phyloP scores from a whole-genome alignment of 208 protist genomes.

The Leishmania tropica region DNA sequence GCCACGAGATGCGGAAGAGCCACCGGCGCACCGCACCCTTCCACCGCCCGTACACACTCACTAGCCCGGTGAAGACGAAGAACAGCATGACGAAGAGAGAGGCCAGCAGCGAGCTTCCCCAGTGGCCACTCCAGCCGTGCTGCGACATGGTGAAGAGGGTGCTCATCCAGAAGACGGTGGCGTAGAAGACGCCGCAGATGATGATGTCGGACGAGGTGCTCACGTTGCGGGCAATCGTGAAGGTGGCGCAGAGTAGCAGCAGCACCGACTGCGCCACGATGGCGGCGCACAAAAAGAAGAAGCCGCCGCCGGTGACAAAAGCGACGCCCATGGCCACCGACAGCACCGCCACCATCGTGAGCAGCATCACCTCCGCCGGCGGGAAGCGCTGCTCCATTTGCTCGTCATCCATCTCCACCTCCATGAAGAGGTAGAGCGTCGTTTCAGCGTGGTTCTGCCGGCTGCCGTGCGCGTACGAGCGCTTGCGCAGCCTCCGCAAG shows the following conservation, averaged over 20 bases:
- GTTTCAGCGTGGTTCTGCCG: constrained; percentile 55
- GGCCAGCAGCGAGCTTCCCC: constrained; percentile 46
- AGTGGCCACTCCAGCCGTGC: constrained; percentile 43
- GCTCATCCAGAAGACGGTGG: constrained; percentile 55
- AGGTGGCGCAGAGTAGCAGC: constrained; percentile 35
- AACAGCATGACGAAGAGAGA: constrained; percentile 50
- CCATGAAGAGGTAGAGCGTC: constrained; percentile 56
- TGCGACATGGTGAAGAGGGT: constrained; percentile 50
- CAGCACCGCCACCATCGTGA: constrained; percentile 31
- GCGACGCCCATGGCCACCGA: constrained; percentile 51
- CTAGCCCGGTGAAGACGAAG: constrained; percentile 35
- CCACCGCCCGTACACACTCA: constrained; percentile 51
- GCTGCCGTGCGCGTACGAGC: constrained; percentile 55
- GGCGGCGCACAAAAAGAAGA: constrained; percentile 50
- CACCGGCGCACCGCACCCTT: constrained; percentile 35
- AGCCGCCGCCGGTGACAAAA: constrained; percentile 39
- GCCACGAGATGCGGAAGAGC: constrained; percentile 52
- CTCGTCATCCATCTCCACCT: constrained; percentile 52
- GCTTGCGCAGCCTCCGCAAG: constrained; percentile 34
- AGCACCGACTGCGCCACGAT: constrained; percentile 40
- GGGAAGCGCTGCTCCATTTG: constrained; percentile 22
- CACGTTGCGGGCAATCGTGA: constrained; percentile 38
- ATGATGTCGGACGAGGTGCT: constrained; percentile 40
- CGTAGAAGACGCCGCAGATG: constrained; percentile 49
- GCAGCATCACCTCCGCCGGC: constrained; percentile 42